A percentile compares a stretch with the other conserved stretches of the same genome.
These are phyloP conservation scores for Pulveroboletus frians DNA, from an alignment of 768 basidiomycete genomes.

Conservation along the genomic window DNA sequence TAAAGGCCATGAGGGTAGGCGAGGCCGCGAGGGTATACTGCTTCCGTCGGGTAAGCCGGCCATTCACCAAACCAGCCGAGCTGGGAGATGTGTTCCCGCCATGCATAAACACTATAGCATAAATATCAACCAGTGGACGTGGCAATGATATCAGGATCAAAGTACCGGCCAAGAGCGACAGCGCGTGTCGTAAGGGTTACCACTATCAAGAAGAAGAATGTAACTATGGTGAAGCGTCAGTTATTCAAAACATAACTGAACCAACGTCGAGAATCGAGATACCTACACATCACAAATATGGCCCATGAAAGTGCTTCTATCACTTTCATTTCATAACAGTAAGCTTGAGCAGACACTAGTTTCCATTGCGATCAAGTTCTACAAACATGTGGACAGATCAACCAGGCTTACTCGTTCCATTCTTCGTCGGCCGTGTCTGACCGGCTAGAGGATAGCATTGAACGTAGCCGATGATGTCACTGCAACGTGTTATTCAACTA, in stretches of 20 bases:
- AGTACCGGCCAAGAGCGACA: constrained; percentile 29
- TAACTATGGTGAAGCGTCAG: constrained; percentile 27
- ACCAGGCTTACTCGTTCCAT: constrained; percentile 45
- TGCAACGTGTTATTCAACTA: constrained; percentile 24
- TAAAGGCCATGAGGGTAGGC: constrained; percentile 33
- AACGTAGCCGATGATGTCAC: constrained; percentile 62
- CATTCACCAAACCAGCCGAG: constrained; percentile 74
- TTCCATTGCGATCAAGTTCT: constrained; percentile 4
- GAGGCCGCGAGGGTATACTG: constrained; percentile 18
- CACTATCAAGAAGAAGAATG: constrained; percentile 50
- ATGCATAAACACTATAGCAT: constrained; percentile 24
- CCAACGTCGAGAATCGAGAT: constrained; percentile 1
- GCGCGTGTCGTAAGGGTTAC: constrained; percentile 47
- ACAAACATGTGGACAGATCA: neutral
- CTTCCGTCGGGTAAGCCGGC: constrained; percentile 47
- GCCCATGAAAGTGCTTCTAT: constrained; percentile 78
- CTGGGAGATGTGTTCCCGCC: constrained; percentile 41
- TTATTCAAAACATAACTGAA: constrained; percentile 2
- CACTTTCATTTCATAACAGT: constrained; percentile 77
- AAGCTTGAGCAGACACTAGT: constrained; percentile 51
- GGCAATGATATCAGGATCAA: neutral
- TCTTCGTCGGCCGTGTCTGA: constrained; percentile 43
- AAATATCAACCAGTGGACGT: neutral
- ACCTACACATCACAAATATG: constrained; percentile 50
- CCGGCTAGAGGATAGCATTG: constrained; percentile 54